Evolutionary conservation across 2,329 filamentous ascomycete species (phyloP).

Genomic region (Penicillium oxalicum): DNA sequence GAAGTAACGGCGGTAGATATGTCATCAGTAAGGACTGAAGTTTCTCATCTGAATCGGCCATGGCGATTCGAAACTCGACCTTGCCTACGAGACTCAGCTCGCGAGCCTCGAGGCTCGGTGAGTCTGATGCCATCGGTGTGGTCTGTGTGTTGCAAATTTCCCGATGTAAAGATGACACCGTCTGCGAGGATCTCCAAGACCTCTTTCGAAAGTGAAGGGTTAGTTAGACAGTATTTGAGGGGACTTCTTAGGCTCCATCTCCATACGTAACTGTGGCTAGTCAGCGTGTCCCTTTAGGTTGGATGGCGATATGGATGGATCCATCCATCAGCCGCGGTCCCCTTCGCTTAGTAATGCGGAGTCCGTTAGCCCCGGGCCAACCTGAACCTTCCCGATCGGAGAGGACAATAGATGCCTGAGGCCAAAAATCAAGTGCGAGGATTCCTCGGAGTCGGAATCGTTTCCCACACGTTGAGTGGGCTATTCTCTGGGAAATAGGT

Average conservation of each 20-base stretch:
- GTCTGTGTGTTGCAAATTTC: not conserved
- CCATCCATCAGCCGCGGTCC: no score
- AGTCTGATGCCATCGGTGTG: conserved; percentile 29
- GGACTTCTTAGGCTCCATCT: no score
- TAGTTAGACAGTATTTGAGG: not conserved
- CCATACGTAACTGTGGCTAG: conserved; percentile 1
- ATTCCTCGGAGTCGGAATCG: not conserved
- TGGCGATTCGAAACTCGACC: conserved; percentile 75
- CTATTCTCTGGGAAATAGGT: no score
- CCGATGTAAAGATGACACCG: not conserved
- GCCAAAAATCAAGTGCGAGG: conserved; percentile 47
- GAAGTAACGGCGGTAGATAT: conserved; percentile 73
- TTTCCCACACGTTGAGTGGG: no score
- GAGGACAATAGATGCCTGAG: conserved; percentile 41
- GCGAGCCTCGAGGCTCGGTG: conserved; percentile 46
- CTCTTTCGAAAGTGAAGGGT: no score
- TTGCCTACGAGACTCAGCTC: conserved; percentile 79
- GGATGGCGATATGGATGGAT: no score
- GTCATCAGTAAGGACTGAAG: conserved; percentile 70
- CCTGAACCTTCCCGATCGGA: conserved; percentile 22
- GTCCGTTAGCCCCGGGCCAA: conserved; percentile 21
- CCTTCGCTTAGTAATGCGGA: no score
- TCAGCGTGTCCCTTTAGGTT: not conserved
- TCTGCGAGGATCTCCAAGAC: not conserved
- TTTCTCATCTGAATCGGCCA: conserved; percentile 78